Evolutionary conservation across 495 filamentous ascomycete species (phyloP).

Genomic region (Aspergillus carlsbadensis): DNA sequence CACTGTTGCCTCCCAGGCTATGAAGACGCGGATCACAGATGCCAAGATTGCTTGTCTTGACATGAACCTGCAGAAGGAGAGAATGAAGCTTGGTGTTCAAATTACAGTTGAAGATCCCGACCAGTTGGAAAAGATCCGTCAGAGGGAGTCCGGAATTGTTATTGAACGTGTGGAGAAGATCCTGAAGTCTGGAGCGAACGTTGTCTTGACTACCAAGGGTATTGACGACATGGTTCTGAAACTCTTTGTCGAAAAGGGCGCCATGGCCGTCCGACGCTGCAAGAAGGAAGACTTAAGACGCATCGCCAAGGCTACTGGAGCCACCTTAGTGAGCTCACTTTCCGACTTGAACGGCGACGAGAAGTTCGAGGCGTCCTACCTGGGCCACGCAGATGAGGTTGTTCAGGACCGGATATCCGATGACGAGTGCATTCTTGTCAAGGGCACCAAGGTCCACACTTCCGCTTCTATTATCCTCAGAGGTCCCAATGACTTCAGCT

Average conservation of each 20-base stretch:
- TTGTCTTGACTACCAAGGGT: conserved; percentile 94
- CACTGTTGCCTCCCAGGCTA: conserved; percentile 96
- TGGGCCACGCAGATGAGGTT: conserved; percentile 93
- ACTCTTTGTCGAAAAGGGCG: conserved; percentile 89
- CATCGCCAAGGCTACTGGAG: conserved; percentile 94
- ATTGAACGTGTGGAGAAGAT: conserved; percentile 96
- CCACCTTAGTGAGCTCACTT: conserved; percentile 85
- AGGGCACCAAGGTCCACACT: conserved; percentile 89
- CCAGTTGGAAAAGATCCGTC: conserved; percentile 94
- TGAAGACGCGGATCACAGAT: conserved; percentile 89
- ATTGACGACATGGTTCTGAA: conserved; percentile 97
- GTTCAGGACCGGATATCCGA: conserved; percentile 96
- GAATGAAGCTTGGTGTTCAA: conserved; percentile 98
- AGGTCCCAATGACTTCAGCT: conserved; percentile 91
- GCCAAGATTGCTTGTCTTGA: conserved; percentile 97
- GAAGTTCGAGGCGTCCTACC: conserved; percentile 84
- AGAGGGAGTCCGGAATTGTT: conserved; percentile 89
- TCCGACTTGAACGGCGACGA: conserved; percentile 98
- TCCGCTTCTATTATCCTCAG: conserved; percentile 96
- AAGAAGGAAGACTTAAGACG: conserved; percentile 98
- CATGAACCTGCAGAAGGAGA: conserved; percentile 97
- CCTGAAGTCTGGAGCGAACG: conserved; percentile 94
- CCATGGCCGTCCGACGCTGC: conserved; percentile 93
- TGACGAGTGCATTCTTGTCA: conserved; percentile 96
- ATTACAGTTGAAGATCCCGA: conserved; percentile 97